Evolutionary conservation across 2,329 filamentous ascomycete species (phyloP), one percentile per base, ranked within the genome.

Genomic region (Pseudocercospora fijiensis): DNA sequence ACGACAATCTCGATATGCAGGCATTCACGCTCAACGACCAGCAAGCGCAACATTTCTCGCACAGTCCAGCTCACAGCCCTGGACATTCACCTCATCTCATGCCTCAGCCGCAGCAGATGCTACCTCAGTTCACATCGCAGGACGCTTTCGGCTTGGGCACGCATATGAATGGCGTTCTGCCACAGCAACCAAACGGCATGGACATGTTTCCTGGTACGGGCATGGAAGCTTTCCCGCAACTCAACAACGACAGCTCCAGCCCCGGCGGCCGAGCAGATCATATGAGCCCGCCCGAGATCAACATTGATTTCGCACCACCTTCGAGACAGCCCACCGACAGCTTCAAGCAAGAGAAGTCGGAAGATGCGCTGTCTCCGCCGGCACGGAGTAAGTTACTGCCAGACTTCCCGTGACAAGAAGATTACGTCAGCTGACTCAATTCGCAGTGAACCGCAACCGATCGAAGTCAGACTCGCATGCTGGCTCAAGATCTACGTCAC

Each of bases 261-360:
- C 73, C 72, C n/a, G 68, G 69, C 28, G 85, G 86, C 5, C 87
- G 85, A 74, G 86, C 85, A 52, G 86, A 88, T 57, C 85, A 90
- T 69, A 95, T 96, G 88, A 90, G 89, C 3, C 91, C 93, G n/a
- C 93, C 93, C 0, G 91, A 93, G 58, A 97, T 97, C 78, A 96
- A 95, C 74, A 95, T 97, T 71, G 91, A 96, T 75, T 92, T 91
- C 76, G 93, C 92, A 16, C 93, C 93, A 24, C 88, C 88, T 8
- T 81, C 85, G 63, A 86, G 86, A 71, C 65, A 65, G 20, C 68
- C 71, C 1, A 65, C 67, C 16, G 68, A 70, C 33, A 67, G 69
- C 43, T 62, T 72, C 62, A 74, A 89, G 89, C 67, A 84, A 69
- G 78, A 73, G 76, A 69, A 71, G 60, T 87, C 91, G 69, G 84